Percentiles rank a stretch among this genome's conserved stretches.
Evolutionary conservation across 495 filamentous ascomycete species (phyloP).

Genomic region (Parmelia sp.): DNA sequence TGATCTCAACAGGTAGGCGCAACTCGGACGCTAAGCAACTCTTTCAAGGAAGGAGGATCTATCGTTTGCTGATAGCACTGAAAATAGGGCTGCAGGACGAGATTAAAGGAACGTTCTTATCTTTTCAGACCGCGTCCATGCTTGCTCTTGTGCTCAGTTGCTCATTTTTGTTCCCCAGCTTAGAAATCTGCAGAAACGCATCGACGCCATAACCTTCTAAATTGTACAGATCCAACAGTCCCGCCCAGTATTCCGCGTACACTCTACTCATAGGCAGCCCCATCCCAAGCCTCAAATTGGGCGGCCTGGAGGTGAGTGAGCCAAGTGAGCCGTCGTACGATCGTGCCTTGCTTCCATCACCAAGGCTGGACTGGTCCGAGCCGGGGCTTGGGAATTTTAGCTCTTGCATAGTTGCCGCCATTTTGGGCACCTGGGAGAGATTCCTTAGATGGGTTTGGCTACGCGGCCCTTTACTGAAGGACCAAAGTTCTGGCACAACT

Average conservation of each 20-base stretch:
- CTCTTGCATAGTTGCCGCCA: constrained; percentile 95
- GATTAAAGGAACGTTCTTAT: background rate
- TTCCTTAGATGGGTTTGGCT: constrained; percentile 69
- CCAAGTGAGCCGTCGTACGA: constrained; percentile 59
- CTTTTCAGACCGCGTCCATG: constrained; percentile 74
- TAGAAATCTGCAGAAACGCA: constrained; percentile 93
- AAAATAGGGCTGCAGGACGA: background rate
- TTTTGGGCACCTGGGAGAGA: constrained; percentile 76
- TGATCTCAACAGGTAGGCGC: background rate
- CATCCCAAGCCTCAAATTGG: constrained; percentile 86
- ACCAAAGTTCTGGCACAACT: constrained; percentile 87
- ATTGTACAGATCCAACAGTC: constrained; percentile 83
- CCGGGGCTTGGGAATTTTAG: constrained; percentile 35
- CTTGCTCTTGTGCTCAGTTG: constrained; percentile 81
- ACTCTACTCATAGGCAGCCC: constrained; percentile 89
- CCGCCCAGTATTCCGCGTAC: constrained; percentile 98
- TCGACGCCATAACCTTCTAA: constrained; percentile 97
- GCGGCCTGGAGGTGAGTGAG: constrained; percentile 70
- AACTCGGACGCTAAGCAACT: background rate
- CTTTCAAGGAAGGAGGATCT: background rate
- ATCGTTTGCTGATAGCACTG: background rate
- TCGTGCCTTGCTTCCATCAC: constrained; percentile 33
- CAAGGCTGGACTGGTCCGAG: constrained; percentile 30
- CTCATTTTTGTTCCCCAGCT: constrained; percentile 97
- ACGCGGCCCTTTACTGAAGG: constrained; percentile 84